Conservation (phyloP, 768 basidiomycete genomes). For the Agrocybe pediades region DNA sequence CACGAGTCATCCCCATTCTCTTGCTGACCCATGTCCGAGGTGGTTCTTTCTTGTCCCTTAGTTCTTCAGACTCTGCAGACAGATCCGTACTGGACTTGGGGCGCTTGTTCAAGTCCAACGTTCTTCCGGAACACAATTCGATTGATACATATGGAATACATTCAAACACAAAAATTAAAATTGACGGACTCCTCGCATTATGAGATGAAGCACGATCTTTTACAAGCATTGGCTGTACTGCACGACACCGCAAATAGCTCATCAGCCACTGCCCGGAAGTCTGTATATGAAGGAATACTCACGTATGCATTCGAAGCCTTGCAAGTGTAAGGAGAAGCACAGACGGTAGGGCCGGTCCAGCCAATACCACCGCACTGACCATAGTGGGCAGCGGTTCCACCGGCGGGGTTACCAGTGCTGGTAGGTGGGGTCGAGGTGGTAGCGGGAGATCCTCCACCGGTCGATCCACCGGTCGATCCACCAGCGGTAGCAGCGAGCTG, state of each 20-base stretch:
- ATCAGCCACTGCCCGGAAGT: neutral
- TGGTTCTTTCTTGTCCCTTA: no score
- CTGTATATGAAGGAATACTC: neutral
- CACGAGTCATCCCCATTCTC: no score
- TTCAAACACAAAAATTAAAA: no score
- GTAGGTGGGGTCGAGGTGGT: conserved; percentile 8
- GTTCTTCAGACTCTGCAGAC: no score
- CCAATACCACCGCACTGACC: conserved; percentile 25
- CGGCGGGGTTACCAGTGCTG: conserved; percentile 4
- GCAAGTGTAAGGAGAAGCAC: conserved; percentile 20
- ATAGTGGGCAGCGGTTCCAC: conserved; percentile 19
- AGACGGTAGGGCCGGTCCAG: conserved; percentile 21
- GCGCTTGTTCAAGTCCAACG: no score
- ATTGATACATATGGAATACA: no score
- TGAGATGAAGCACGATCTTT: neutral
- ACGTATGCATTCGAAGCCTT: conserved; percentile 17
- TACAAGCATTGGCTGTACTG: conserved; percentile 21
- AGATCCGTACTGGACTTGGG: no score
- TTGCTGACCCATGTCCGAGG: no score
- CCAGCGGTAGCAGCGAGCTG: conserved; percentile 23
- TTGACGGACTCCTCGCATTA: neutral
- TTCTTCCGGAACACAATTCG: no score
- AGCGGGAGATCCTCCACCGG: conserved; percentile 4
- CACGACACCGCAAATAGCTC: neutral
- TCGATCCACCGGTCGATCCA: neutral